Percentiles rank a stretch among this genome's conserved stretches.
phyloP scores from a whole-genome alignment of 2,329 filamentous ascomycete genomes.

The Fusarium burgessii region DNA sequence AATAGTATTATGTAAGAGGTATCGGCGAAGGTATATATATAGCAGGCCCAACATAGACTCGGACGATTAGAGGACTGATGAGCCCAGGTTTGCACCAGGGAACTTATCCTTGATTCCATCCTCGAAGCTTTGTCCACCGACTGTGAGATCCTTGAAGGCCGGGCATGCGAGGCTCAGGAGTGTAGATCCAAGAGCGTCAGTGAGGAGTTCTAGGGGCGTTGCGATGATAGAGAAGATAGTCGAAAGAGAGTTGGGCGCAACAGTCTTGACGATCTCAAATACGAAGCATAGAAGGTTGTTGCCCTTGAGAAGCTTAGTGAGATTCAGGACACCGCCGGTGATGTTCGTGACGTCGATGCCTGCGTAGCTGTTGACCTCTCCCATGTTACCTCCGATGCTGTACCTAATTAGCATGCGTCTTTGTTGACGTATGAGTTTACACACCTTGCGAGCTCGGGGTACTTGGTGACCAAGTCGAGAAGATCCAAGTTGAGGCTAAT shows the following conservation, averaged over 20 bases:
- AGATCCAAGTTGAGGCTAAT: conserved; percentile 18
- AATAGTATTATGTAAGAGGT: conserved; percentile 16
- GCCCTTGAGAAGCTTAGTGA: conserved; percentile 8
- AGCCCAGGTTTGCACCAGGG: conserved; percentile 5
- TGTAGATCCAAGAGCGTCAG: not conserved
- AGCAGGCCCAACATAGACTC: rapidly evolving
- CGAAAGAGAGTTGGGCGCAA: not conserved
- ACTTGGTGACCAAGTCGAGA: conserved; percentile 1
- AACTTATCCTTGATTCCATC: conserved; percentile 5
- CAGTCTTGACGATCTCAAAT: conserved; percentile 23
- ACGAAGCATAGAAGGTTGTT: conserved; percentile 27
- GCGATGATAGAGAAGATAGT: conserved; percentile 8
- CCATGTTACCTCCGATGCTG: conserved; percentile 25
- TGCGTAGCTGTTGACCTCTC: conserved; percentile 19
- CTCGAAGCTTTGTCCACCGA: not conserved
- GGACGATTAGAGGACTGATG: not conserved
- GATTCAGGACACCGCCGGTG: conserved; percentile 16
- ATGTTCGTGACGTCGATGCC: conserved; percentile 18
- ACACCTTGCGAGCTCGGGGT: conserved; percentile 27
- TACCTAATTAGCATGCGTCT: not conserved
- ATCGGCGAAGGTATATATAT: not conserved
- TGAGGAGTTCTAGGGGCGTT: conserved; percentile 5
- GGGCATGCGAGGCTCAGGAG: conserved; percentile 10
- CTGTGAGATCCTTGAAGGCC: conserved; percentile 16
- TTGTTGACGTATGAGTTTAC: rapidly evolving